phyloP scores from a whole-genome alignment of 164 flowering plant genomes.

The Magnolia sinica region DNA sequence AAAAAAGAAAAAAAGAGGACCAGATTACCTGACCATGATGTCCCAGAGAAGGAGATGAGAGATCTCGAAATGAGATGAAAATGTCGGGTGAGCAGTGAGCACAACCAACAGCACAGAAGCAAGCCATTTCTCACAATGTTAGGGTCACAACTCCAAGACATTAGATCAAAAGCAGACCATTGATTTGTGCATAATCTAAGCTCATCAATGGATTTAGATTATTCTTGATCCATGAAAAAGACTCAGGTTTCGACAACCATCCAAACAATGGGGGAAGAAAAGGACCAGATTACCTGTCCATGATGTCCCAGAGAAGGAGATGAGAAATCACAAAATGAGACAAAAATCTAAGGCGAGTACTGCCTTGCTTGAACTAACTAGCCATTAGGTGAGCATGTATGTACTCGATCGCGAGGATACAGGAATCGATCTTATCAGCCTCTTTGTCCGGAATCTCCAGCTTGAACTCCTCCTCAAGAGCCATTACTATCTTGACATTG shows the following conservation, averaged over 20 bases:
- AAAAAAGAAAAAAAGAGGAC: too few relatives aligned
- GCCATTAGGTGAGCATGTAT: slow-evolving; percentile 76
- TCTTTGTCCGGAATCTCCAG: slow-evolving; percentile 89
- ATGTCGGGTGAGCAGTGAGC: not conserved
- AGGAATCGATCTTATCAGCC: slow-evolving; percentile 88
- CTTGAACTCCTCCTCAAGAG: slow-evolving; percentile 88
- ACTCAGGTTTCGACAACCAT: not conserved
- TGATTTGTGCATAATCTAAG: too few relatives aligned
- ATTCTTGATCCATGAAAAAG: slow-evolving; percentile 5
- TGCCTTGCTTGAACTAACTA: slow-evolving; percentile 26
- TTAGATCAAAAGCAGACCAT: not conserved
- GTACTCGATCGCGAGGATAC: slow-evolving; percentile 72
- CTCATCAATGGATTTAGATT: not conserved
- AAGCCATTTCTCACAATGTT: not conserved
- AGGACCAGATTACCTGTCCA: not conserved
- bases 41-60: not conserved
- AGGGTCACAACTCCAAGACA: not conserved
- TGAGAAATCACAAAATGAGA: not conserved
- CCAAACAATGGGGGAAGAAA: too few relatives aligned
- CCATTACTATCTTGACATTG: slow-evolving; percentile 90
- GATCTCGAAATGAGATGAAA: not conserved
- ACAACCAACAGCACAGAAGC: not conserved
- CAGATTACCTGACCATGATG: not conserved
- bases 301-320: not conserved
- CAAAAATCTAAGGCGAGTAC: not conserved